These are phyloP conservation scores for Pouteria glomerata DNA, from an alignment of 148 eudicot genomes.

Conservation along the genomic window DNA sequence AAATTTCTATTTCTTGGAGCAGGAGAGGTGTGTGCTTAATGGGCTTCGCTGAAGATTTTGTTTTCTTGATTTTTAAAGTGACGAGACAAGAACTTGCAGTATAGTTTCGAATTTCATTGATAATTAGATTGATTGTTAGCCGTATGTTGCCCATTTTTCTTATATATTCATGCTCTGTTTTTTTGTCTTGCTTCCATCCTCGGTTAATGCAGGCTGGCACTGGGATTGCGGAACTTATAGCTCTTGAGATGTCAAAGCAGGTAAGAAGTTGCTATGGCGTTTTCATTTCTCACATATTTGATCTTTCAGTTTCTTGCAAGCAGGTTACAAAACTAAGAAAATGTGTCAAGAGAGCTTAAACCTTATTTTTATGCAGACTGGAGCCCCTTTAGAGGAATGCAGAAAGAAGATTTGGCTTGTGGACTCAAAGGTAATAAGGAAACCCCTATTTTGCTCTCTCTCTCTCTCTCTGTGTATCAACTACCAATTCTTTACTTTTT, in stretches of 20 bases:
- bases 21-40: constrained; percentile 62
- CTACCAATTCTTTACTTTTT: not conserved
- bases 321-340: not conserved
- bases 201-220: constrained; percentile 76
- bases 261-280: constrained; percentile 23
- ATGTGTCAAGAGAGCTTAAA: not conserved
- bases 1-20: constrained; percentile 91
- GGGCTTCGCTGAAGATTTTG: not conserved
- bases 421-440: constrained; percentile 73
- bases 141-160: not conserved
- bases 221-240: constrained; percentile 96
- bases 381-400: constrained; percentile 75
- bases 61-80: not conserved
- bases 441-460: not conserved
- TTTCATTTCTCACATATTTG: not conserved
- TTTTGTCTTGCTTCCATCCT: not conserved
- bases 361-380: constrained; percentile 47
- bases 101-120: not conserved
- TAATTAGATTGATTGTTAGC: not conserved
- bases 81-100: not conserved
- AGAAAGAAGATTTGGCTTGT: constrained; percentile 91
- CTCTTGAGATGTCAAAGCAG: constrained; percentile 97
- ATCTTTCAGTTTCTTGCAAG: constrained; percentile 1
- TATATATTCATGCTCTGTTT: not conserved
- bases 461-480: constrained; percentile 2